Evolutionary conservation across 441 rosid species (phyloP).

Genomic region (Gossypium trilobum): DNA sequence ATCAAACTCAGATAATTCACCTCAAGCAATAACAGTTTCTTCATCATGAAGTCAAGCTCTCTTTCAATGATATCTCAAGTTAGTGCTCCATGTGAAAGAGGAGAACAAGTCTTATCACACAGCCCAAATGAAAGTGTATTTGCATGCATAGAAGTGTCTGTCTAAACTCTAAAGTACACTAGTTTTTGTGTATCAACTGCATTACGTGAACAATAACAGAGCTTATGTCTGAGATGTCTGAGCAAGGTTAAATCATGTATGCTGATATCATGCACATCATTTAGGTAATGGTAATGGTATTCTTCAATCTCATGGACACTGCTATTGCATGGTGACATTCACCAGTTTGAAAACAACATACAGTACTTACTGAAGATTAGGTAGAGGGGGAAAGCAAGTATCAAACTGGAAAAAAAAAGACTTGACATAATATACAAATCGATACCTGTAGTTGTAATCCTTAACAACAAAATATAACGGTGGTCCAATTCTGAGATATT

Average conservation of each 20-base stretch:
- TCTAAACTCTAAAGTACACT: background rate
- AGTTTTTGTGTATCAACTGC: background rate
- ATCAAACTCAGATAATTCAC: background rate
- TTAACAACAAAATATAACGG: slow-evolving; percentile 90
- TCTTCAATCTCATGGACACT: background rate
- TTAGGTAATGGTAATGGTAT: background rate
- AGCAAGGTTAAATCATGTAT: slow-evolving; percentile 6
- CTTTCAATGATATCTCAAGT: background rate
- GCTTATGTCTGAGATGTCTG: background rate
- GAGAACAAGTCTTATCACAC: background rate
- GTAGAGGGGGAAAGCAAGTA: background rate
- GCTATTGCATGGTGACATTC: background rate
- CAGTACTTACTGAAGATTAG: background rate
- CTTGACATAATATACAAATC: slow-evolving; percentile 7
- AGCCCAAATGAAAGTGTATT: background rate
- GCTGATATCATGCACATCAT: background rate
- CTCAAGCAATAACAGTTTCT: slow-evolving; percentile 2
- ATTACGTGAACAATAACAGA: background rate
- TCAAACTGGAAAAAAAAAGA: slow-evolving; percentile 1
- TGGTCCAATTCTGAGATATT: slow-evolving; percentile 85
- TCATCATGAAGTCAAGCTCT: background rate
- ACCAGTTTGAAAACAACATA: background rate
- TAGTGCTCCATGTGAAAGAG: background rate
- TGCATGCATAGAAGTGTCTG: background rate
- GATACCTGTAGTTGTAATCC: slow-evolving; percentile 81